A percentile compares a stretch with the other conserved stretches of the same genome.
These are phyloP conservation scores for Acacia concinna DNA, from an alignment of 331 rosid genomes.

Conservation along the genomic window DNA sequence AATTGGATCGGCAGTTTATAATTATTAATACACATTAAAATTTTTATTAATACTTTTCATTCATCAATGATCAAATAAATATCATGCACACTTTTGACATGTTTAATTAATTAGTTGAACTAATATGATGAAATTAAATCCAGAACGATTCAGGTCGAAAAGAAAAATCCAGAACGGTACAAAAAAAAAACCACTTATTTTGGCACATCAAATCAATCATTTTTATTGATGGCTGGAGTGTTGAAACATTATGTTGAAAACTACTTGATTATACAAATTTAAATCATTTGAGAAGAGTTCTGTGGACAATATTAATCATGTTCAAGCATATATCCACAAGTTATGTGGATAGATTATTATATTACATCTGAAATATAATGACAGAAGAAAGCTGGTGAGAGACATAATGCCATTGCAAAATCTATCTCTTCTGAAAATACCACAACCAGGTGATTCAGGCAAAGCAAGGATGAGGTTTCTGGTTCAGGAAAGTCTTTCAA, in stretches of 20 bases:
- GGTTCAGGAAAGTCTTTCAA: constrained; percentile 78
- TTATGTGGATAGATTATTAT: neutral
- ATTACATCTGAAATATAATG: neutral
- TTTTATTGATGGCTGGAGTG: too few species aligned
- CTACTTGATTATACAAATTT: neutral
- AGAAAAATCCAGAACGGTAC: too few species aligned
- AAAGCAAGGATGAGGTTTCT: constrained; percentile 13
- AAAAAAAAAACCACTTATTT: too few species aligned
- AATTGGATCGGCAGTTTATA: too few species aligned
- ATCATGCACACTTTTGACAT: too few species aligned
- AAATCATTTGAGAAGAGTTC: neutral
- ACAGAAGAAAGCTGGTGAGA: neutral
- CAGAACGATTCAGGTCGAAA: too few species aligned
- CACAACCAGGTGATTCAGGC: neutral
- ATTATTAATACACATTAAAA: too few species aligned
- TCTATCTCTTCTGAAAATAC: neutral
- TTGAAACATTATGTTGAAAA: neutral
- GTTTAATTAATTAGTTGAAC: too few species aligned
- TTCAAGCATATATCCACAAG: neutral
- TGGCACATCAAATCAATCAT: too few species aligned
- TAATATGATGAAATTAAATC: too few species aligned
- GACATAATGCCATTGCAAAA: neutral
- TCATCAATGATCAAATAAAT: too few species aligned
- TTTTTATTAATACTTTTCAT: too few species aligned
- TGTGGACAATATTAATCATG: neutral